Conservation (phyloP, 768 basidiomycete genomes). For the Russula lepida region DNA sequence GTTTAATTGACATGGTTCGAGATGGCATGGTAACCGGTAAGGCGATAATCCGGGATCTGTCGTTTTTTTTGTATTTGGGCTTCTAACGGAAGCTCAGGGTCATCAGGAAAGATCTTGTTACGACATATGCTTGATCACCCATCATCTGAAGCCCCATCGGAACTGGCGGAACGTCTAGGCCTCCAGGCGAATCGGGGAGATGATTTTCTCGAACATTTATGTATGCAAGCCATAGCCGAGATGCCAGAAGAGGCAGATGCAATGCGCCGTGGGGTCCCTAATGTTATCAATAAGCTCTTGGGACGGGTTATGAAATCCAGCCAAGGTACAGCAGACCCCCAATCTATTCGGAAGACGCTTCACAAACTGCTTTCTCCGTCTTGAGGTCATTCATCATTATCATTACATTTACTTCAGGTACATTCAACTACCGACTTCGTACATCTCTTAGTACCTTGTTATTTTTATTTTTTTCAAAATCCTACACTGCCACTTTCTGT, state of each 20-base stretch:
- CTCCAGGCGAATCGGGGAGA: conserved; percentile 35
- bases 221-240: conserved; percentile 52
- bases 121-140: conserved; percentile 52
- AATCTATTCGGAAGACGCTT: conserved; percentile 43
- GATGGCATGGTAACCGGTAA: conserved; percentile 59
- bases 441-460: not conserved
- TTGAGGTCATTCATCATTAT: not conserved
- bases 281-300: conserved; percentile 72
- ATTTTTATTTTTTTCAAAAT: conserved; percentile 24
- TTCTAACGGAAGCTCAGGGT: conserved; percentile 39
- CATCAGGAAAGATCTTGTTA: conserved; percentile 72
- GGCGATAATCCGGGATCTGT: conserved; percentile 5
- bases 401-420: not conserved
- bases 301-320: conserved; percentile 81
- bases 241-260: conserved; percentile 62
- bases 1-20: conserved; percentile 70
- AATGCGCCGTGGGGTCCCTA: conserved; percentile 58
- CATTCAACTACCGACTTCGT: not conserved
- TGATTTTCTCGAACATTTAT: conserved; percentile 43
- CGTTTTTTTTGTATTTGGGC: not conserved
- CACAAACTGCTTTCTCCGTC: conserved; percentile 34
- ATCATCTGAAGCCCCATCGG: conserved; percentile 30
- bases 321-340: conserved; percentile 71
- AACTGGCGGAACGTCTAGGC: conserved; percentile 44
- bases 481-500: conserved; percentile 38